phyloP scores from a whole-genome alignment of 352 stramenopile species.

The Pythium biforme region DNA sequence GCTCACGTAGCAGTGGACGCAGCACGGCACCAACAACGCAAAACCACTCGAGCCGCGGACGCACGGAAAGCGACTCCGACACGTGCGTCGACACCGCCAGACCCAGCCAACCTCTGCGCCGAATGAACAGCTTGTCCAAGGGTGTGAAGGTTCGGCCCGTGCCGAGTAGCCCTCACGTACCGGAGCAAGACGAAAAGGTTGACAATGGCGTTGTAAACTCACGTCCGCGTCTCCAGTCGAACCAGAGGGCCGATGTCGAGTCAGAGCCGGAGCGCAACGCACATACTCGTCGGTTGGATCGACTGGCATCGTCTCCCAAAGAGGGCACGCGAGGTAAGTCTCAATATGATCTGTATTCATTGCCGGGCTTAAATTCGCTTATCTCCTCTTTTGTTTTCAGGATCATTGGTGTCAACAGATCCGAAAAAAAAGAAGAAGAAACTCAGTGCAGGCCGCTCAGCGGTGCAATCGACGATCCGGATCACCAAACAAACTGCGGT shows the following conservation, averaged over 20 bases:
- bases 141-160: not conserved
- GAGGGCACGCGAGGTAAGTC: not conserved
- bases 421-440: not conserved
- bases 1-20: not conserved
- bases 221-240: not conserved
- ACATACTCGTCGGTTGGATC: not conserved
- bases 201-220: not conserved
- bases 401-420: not conserved
- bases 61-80: not conserved
- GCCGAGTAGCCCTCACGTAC: not conserved
- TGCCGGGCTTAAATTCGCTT: no score
- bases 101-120: not conserved
- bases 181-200: not conserved
- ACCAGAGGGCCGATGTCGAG: not conserved
- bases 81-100: not conserved
- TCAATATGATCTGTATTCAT: no score
- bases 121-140: not conserved
- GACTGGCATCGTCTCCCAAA: not conserved
- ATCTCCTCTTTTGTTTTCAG: no score
- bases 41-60: conserved; percentile 6
- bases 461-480: not conserved
- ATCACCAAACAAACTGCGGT: not conserved
- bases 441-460: not conserved
- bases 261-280: not conserved
- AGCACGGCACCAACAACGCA: not conserved